A percentile compares a stretch with the other conserved stretches of the same genome.
These are phyloP conservation scores for Aspergillus sergii DNA, from an alignment of 2,329 filamentous ascomycete species.

Conservation along the genomic window DNA sequence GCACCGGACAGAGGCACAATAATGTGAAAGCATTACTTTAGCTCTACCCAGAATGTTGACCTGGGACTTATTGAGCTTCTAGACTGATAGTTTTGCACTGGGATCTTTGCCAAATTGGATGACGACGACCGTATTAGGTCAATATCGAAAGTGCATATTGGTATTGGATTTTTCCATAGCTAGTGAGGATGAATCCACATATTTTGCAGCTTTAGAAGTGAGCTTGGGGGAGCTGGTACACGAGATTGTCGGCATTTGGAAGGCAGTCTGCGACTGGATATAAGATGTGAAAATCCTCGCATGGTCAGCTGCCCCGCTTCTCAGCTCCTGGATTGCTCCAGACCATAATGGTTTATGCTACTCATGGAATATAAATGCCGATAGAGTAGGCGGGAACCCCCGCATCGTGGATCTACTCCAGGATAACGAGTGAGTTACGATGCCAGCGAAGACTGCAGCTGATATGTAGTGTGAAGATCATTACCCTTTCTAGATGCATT, in stretches of 20 bases:
- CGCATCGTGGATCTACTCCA: not conserved
- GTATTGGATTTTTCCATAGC: not conserved
- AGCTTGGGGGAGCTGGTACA: not conserved
- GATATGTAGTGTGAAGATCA: not conserved
- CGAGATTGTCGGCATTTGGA: not conserved
- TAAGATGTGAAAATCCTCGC: not conserved
- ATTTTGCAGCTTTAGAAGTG: not conserved
- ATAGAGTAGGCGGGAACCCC: not conserved
- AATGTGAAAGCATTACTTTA: not conserved
- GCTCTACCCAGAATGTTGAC: no score
- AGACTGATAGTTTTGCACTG: no score
- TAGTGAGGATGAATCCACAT: not conserved
- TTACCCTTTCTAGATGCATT: not conserved
- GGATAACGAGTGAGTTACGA: not conserved
- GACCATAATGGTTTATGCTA: not conserved
- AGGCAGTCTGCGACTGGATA: not conserved
- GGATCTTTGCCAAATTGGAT: no score
- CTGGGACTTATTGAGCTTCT: no score
- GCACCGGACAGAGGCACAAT: not conserved
- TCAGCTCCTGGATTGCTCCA: not conserved
- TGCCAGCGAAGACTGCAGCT: not conserved
- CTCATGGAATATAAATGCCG: not conserved
- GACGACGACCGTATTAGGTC: no score
- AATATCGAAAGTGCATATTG: not conserved
- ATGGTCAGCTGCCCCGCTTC: not conserved